A percentile compares a stretch with the other conserved stretches of the same genome.
Conservation (phyloP, 768 basidiomycete genomes). For the Phanerodontia chrysosporium region DNA sequence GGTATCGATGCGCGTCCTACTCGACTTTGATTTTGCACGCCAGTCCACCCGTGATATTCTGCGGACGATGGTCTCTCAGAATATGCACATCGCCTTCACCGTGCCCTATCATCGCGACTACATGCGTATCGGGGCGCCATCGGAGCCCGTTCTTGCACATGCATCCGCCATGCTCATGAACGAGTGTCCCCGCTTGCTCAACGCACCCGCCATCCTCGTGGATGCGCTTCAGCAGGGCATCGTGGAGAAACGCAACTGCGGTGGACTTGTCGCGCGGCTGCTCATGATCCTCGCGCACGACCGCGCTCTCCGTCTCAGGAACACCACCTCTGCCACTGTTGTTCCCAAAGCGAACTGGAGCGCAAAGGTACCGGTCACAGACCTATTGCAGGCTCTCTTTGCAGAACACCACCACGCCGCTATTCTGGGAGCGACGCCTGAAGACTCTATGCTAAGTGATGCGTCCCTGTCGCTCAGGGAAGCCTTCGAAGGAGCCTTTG, state of each 20-base stretch:
- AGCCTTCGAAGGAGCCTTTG: not conserved
- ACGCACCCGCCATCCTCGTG: no score
- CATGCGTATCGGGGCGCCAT: conserved; percentile 12
- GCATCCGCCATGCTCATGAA: no score
- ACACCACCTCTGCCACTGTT: not conserved
- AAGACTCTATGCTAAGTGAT: not conserved
- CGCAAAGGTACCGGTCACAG: not conserved
- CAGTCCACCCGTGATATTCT: no score
- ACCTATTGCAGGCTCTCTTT: not conserved
- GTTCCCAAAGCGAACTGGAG: not conserved
- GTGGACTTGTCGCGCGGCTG: not conserved
- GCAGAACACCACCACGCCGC: not conserved
- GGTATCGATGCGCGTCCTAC: no score
- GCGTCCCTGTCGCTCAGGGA: not conserved
- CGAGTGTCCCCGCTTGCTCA: no score
- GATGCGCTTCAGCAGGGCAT: not conserved
- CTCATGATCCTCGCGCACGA: not conserved
- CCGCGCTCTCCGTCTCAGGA: not conserved
- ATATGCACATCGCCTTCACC: conserved; percentile 26
- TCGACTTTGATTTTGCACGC: no score
- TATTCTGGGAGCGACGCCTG: not conserved
- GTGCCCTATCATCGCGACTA: conserved; percentile 4
- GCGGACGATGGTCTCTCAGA: conserved; percentile 20
- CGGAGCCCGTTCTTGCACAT: conserved; percentile 32
- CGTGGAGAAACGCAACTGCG: not conserved